Percentiles rank a stretch among this genome's conserved stretches.
Evolutionary conservation across 139 green algal genomes (phyloP).

Genomic region (Picochlorum sp.): DNA sequence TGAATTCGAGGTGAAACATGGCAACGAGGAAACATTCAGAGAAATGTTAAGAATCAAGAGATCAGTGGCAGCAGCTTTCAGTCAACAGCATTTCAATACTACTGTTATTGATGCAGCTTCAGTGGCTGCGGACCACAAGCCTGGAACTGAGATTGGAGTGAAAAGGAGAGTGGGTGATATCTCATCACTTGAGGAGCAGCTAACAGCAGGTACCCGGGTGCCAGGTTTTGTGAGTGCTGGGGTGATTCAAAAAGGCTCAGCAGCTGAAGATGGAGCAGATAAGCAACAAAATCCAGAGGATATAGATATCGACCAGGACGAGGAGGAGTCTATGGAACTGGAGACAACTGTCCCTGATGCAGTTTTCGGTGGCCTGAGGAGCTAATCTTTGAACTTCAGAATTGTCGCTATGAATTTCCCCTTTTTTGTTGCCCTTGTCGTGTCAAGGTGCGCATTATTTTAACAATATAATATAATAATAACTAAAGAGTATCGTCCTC

Average conservation of each 20-base stretch:
- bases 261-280: not conserved
- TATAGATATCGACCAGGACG: conserved; percentile 72
- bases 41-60: conserved; percentile 98
- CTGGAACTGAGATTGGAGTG: not conserved
- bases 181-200: conserved; percentile 59
- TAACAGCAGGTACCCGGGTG: conserved; percentile 27
- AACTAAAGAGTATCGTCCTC: conserved; percentile 1
- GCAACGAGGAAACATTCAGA: conserved; percentile 94
- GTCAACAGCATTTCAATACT: conserved; percentile 75
- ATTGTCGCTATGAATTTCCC: no score
- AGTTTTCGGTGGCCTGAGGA: conserved; percentile 50
- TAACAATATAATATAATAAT: conserved; percentile 1
- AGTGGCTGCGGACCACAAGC: conserved; percentile 6
- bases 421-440: no score
- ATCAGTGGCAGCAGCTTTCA: conserved; percentile 68
- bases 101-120: conserved; percentile 50
- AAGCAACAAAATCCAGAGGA: conserved; percentile 77
- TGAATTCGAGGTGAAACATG: conserved; percentile 80
- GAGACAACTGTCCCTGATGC: conserved; percentile 67
- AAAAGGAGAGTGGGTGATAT: conserved; percentile 53
- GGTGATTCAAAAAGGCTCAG: conserved; percentile 47
- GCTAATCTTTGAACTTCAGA: not conserved
- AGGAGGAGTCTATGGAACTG: conserved; percentile 48
- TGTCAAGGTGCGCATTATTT: not conserved
- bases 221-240: conserved; percentile 73